Conservation (phyloP, 495 filamentous ascomycete species). For the Penicillium lagena region DNA sequence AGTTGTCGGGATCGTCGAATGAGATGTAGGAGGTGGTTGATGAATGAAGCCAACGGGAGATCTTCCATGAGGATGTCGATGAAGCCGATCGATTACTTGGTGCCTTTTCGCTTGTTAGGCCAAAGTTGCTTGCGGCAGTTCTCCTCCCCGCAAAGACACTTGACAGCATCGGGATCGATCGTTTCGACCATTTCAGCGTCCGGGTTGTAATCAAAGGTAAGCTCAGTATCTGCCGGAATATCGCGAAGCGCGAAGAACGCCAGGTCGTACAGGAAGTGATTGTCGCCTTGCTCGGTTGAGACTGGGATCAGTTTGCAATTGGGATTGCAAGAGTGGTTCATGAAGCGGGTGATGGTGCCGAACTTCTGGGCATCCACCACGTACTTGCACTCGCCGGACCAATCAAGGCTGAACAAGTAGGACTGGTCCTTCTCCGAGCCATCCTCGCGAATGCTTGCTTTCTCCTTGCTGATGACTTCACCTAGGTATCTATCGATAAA, state of each 20-base stretch:
- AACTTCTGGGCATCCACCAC: constrained; percentile 55
- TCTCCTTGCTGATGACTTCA: constrained; percentile 70
- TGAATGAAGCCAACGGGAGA: not conserved
- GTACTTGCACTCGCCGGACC: constrained; percentile 48
- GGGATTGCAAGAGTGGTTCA: constrained; percentile 63
- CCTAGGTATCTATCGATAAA: constrained; percentile 88
- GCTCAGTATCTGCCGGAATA: constrained; percentile 62
- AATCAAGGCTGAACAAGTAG: constrained; percentile 85
- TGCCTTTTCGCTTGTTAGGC: constrained; percentile 35
- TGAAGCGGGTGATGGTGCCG: constrained; percentile 54
- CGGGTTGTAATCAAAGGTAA: constrained; percentile 81
- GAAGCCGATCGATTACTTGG: not conserved
- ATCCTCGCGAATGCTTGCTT: constrained; percentile 59
- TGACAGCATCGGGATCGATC: constrained; percentile 47
- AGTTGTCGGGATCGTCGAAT: too few relatives aligned
- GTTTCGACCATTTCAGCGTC: constrained; percentile 47
- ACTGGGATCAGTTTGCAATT: constrained; percentile 81
- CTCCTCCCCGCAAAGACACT: constrained; percentile 62
- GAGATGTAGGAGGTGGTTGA: too few relatives aligned
- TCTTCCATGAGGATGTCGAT: not conserved
- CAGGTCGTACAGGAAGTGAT: constrained; percentile 73
- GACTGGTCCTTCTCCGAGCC: constrained; percentile 33
- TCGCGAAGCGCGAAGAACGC: constrained; percentile 75
- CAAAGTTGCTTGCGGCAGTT: constrained; percentile 66
- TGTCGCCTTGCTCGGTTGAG: constrained; percentile 62